Evolutionary conservation across 2,329 filamentous ascomycete species (phyloP).

Genomic region (Talaromyces albobiverticillius): DNA sequence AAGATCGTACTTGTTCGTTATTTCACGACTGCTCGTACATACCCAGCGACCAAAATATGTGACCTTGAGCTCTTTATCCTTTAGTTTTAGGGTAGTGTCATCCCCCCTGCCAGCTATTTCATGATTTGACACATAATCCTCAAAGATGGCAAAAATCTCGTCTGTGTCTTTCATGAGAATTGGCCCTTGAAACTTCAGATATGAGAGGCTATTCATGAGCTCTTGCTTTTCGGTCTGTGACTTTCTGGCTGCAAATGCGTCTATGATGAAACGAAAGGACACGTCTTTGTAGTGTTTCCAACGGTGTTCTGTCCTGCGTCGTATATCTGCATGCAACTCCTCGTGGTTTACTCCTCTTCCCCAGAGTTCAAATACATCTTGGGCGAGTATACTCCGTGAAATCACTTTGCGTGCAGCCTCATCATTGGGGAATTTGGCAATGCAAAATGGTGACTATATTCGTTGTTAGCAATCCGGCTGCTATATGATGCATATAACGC

Average conservation of each 20-base stretch:
- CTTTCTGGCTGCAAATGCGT: conserved; percentile 76
- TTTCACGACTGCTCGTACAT: conserved; percentile 63
- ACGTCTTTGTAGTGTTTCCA: conserved; percentile 64
- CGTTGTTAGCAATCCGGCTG: not conserved
- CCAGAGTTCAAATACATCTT: conserved; percentile 88
- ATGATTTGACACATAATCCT: conserved; percentile 66
- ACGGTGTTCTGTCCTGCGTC: conserved; percentile 54
- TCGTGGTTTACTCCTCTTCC: conserved; percentile 66
- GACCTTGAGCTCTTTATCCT: conserved; percentile 50
- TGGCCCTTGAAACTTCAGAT: conserved; percentile 72
- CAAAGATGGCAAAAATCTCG: conserved; percentile 74
- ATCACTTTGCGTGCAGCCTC: conserved; percentile 66
- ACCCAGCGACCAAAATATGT: conserved; percentile 73
- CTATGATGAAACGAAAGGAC: conserved; percentile 81
- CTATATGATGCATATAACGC: not conserved
- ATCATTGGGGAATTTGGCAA: conserved; percentile 66
- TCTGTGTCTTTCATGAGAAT: conserved; percentile 74
- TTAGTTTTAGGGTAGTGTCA: not conserved
- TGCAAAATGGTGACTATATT: conserved; percentile 76
- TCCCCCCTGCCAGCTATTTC: conserved; percentile 12
- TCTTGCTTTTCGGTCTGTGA: conserved; percentile 60
- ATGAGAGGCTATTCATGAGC: conserved; percentile 79
- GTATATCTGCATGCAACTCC: conserved; percentile 65
- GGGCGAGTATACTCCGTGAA: conserved; percentile 73
- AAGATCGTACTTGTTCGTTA: conserved; percentile 73